These are phyloP conservation scores for Ustilago curta DNA, from an alignment of 1,284 basidiomycete genomes.

Conservation along the genomic window DNA sequence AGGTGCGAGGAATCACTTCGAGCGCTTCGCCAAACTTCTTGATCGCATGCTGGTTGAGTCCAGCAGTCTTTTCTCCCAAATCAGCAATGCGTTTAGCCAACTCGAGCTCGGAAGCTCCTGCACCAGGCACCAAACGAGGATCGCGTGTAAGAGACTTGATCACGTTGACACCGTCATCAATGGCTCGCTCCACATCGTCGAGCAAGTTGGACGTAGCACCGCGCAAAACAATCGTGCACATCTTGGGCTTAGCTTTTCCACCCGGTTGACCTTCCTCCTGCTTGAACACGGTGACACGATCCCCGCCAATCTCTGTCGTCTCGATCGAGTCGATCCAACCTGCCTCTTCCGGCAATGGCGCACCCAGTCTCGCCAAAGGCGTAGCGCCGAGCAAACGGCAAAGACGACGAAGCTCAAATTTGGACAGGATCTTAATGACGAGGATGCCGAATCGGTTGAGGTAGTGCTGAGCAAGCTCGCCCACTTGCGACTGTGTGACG, in stretches of 20 bases:
- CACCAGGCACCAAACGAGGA: constrained; percentile 88
- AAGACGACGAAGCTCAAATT: constrained; percentile 94
- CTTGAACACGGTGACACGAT: constrained; percentile 94
- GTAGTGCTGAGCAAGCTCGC: constrained; percentile 97
- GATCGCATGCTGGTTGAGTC: constrained; percentile 93
- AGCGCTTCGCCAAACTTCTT: constrained; percentile 89
- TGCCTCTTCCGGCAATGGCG: constrained; percentile 95
- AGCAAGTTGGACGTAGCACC: constrained; percentile 94
- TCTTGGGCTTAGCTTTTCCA: constrained; percentile 65
- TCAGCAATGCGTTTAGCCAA: constrained; percentile 84
- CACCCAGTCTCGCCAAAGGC: constrained; percentile 92
- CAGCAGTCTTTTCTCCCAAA: constrained; percentile 89
- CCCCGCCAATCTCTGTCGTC: constrained; percentile 95
- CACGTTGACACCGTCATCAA: constrained; percentile 97
- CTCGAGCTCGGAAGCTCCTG: constrained; percentile 93
- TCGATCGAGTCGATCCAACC: constrained; percentile 94
- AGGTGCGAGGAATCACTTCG: constrained; percentile 90
- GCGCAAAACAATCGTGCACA: constrained; percentile 67
- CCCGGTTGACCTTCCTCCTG: constrained; percentile 73
- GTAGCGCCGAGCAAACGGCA: constrained; percentile 96
- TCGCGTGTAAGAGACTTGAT: constrained; percentile 95
- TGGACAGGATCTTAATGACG: constrained; percentile 96
- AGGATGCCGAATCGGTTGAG: constrained; percentile 92
- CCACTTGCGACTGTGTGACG: constrained; percentile 90
- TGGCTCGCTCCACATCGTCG: constrained; percentile 93